Evolutionary conservation across 1,284 basidiomycete genomes (phyloP), one percentile per base, ranked within the genome.

Genomic region (Golubevia sp.): DNA sequence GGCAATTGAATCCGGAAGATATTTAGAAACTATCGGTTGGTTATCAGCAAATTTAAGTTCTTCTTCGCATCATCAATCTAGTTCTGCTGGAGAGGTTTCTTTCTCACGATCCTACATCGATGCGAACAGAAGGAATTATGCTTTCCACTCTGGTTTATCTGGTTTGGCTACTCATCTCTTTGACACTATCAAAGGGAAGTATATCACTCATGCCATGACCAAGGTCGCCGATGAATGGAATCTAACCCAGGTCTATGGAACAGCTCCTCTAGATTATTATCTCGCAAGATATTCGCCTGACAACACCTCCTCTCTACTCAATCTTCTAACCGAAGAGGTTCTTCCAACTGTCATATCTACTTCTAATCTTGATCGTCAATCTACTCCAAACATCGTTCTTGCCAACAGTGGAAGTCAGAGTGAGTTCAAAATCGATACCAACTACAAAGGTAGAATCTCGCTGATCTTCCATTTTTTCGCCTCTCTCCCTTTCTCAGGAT

Each of bases 21-120:
- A 82, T 58, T 71, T 82, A 61, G 79, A 82, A 55, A 82, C 79
- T 6, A 61, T 82, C 49, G 79, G 79, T 7, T 82, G 77, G 62
- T 74, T 80, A 64, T 71, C 76, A 21, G 58, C 74, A 52, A 70
- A 71, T 38, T 59, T 73, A 25, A 44, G 50, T n/a, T 50, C 44
- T 27, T 55, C 53, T n/a, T 7, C 30, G 21, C 24, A 44, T 7
- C 27, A 44, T 20, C 21, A 50, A n/a, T 13, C 60, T 11, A 23
- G 52, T 18, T 34, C 59, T 21, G 24, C 56, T 27, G 50, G 56
- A 3, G 58, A 59, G 2, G 65, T 77, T 49, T 66, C 66, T 25
- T 79, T 79, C 44, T 74, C 75, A 0, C 66, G 79, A 7, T 61
- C 68, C 1, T 82, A 82, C 68, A 82, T 82, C 51, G 79, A 82